These are phyloP conservation scores for Sporothrix inflata DNA, from an alignment of 2,329 filamentous ascomycete genomes.

Conservation along the genomic window DNA sequence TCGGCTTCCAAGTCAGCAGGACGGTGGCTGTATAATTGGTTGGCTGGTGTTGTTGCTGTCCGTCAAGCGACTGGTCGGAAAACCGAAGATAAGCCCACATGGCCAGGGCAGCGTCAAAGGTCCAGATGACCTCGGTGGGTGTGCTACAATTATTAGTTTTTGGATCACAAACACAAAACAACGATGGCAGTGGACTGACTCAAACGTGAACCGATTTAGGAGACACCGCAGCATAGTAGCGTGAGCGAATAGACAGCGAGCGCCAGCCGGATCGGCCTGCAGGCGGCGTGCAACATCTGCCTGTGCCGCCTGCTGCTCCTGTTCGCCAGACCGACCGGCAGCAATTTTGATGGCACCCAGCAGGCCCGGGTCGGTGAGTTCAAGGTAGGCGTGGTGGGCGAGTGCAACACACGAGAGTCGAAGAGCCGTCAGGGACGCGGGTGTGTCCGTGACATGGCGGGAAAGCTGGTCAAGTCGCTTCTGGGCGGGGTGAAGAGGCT, in stretches of 20 bases:
- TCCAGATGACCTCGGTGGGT: constrained; percentile 21
- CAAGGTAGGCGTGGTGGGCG: constrained; percentile 7
- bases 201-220: constrained; percentile 16
- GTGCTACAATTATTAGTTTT: background rate
- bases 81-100: constrained; percentile 16
- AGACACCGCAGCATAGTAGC: constrained; percentile 15
- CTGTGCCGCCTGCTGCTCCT: background rate
- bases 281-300: background rate
- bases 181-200: background rate
- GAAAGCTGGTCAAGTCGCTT: constrained; percentile 6
- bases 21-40: background rate
- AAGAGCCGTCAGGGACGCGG: background rate
- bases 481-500: background rate
- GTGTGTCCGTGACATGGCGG: background rate
- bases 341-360: constrained; percentile 13
- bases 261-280: background rate
- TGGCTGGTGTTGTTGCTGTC: background rate
- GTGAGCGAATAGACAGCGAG: constrained; percentile 3
- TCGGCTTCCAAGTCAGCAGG: background rate
- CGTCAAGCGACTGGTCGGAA: background rate
- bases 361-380: constrained; percentile 11
- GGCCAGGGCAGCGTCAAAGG: constrained; percentile 1
- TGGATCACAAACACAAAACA: background rate
- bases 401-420: constrained; percentile 13
- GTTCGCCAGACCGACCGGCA: background rate